Percentiles rank a stretch among this genome's conserved stretches.
These are phyloP conservation scores for Ophiosphaerella korrae DNA, from an alignment of 2,329 filamentous ascomycete genomes.

Conservation along the genomic window DNA sequence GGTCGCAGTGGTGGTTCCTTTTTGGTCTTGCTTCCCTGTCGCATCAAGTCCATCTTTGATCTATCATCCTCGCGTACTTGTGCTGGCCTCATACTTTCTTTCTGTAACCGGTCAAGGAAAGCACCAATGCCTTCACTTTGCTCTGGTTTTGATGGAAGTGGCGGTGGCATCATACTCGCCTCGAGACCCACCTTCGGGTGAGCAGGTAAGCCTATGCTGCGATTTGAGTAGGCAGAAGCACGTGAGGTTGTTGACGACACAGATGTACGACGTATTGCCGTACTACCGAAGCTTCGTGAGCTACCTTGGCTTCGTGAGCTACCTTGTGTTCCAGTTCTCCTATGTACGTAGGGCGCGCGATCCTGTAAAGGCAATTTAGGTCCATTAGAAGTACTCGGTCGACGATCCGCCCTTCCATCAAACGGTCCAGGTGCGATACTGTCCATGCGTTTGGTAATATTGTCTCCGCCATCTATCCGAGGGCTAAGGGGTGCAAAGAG, in stretches of 20 bases:
- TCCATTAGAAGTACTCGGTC: slow-evolving; percentile 45
- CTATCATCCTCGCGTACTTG: slow-evolving; percentile 20
- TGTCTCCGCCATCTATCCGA: slow-evolving; percentile 47
- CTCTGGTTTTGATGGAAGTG: slow-evolving; percentile 27
- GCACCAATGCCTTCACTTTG: slow-evolving; percentile 45
- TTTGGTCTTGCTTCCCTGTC: slow-evolving; percentile 28
- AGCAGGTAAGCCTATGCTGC: slow-evolving; percentile 29
- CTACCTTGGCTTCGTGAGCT: slow-evolving; percentile 43
- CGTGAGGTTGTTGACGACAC: slow-evolving; percentile 37
- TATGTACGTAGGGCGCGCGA: slow-evolving; percentile 39
- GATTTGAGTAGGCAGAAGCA: slow-evolving; percentile 38
- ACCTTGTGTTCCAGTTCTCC: slow-evolving; percentile 42
- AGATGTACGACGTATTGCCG: slow-evolving; percentile 33
- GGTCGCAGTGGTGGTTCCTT: slow-evolving; percentile 26
- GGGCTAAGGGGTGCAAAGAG: slow-evolving; percentile 58
- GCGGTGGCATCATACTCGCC: slow-evolving; percentile 16
- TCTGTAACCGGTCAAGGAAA: slow-evolving; percentile 45
- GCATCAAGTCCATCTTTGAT: slow-evolving; percentile 25
- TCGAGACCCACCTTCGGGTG: slow-evolving; percentile 26
- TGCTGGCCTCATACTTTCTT: slow-evolving; percentile 32
- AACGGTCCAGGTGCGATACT: slow-evolving; percentile 71
- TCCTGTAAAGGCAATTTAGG: slow-evolving; percentile 24
- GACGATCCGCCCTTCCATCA: slow-evolving; percentile 50
- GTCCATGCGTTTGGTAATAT: slow-evolving; percentile 66
- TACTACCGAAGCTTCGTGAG: slow-evolving; percentile 32